A percentile compares a stretch with the other conserved stretches of the same genome.
Conservation (phyloP, 768 basidiomycete genomes). For the Exidia glandulosa region DNA sequence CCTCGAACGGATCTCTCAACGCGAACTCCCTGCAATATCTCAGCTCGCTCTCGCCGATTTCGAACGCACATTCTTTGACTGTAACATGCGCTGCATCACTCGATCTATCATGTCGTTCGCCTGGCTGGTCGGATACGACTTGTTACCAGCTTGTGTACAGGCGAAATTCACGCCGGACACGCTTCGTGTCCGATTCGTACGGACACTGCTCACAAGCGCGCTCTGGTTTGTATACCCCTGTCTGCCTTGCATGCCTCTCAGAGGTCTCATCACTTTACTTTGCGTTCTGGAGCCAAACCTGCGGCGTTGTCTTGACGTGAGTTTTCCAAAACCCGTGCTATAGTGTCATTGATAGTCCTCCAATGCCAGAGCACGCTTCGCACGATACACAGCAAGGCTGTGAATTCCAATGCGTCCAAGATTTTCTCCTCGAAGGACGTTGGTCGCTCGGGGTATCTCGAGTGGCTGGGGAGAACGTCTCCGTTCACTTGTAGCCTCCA, state of each 20-base stretch:
- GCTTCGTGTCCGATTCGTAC: not conserved
- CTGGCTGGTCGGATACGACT: not conserved
- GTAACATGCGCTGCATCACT: too few relatives aligned
- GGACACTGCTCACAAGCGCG: too few relatives aligned
- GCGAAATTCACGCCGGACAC: not conserved
- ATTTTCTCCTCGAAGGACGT: too few relatives aligned
- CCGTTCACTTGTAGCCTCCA: too few relatives aligned
- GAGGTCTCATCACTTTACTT: not conserved
- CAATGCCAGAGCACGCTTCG: too few relatives aligned
- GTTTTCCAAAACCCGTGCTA: not conserved
- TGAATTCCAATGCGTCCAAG: too few relatives aligned
- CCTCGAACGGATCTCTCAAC: not conserved
- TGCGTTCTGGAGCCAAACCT: not conserved
- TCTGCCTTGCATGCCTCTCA: not conserved
- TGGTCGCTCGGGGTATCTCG: too few relatives aligned
- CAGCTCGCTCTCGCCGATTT: not conserved
- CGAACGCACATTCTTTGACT: not conserved
- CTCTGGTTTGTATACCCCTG: not conserved
- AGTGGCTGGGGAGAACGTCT: too few relatives aligned
- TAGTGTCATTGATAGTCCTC: not conserved
- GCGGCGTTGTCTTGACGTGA: not conserved
- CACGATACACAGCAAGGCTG: too few relatives aligned
- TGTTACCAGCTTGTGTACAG: not conserved
- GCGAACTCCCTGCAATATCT: not conserved
- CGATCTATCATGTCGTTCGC: not conserved